Percentiles rank a stretch among this genome's conserved stretches.
These are phyloP conservation scores for Gloeopeniophorella convolvens DNA, from an alignment of 768 basidiomycete species.

Conservation along the genomic window DNA sequence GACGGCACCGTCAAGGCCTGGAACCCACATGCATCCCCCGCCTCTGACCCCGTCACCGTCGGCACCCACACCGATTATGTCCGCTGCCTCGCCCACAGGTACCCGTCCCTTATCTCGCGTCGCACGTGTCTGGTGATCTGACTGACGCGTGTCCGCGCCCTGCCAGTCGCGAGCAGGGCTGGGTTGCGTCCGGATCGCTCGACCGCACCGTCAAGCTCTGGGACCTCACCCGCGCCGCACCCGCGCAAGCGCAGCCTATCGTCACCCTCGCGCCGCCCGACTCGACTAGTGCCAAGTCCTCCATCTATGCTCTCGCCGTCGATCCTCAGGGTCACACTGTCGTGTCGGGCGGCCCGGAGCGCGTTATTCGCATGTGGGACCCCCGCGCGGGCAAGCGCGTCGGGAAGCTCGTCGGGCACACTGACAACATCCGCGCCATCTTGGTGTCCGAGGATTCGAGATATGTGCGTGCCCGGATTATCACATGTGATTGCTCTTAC, in stretches of 20 bases:
- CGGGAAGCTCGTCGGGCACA: constrained; percentile 90
- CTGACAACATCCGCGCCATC: constrained; percentile 92
- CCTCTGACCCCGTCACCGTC: constrained; percentile 57
- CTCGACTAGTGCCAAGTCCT: constrained; percentile 56
- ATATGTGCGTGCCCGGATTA: constrained; percentile 54
- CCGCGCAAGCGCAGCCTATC: constrained; percentile 40
- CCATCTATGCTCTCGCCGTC: constrained; percentile 70
- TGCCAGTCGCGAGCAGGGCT: constrained; percentile 66
- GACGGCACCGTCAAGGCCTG: constrained; percentile 93
- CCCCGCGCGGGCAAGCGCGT: constrained; percentile 75
- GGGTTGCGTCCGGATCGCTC: constrained; percentile 92
- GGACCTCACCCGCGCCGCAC: constrained; percentile 50
- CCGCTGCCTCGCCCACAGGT: constrained; percentile 73
- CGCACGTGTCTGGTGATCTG: no score
- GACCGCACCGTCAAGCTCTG: constrained; percentile 93
- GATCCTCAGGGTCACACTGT: constrained; percentile 77
- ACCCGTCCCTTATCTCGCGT: no score
- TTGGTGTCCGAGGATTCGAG: constrained; percentile 83
- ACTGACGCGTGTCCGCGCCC: no score
- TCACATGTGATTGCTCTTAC: constrained; percentile 11
- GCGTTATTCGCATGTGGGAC: constrained; percentile 90
- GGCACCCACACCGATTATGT: constrained; percentile 85
- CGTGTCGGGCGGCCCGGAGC: constrained; percentile 87
- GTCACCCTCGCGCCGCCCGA: constrained; percentile 65
- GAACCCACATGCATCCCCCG: constrained; percentile 67